Percentiles rank a stretch among this genome's conserved stretches.
These are phyloP conservation scores for Shiraia sp. DNA, from an alignment of 2,329 filamentous ascomycete genomes.

Conservation along the genomic window DNA sequence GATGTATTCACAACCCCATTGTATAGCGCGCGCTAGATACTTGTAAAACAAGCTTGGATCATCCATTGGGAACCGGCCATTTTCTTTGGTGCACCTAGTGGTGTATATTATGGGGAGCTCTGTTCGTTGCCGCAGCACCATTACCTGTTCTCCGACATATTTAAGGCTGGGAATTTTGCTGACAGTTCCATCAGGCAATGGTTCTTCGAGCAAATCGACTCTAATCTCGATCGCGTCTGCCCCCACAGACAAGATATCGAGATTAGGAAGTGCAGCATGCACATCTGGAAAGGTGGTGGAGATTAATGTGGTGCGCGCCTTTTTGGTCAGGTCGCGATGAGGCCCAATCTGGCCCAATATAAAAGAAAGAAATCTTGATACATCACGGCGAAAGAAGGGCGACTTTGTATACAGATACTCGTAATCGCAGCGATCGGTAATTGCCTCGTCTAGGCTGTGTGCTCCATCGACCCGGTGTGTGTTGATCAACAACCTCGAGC, in stretches of 20 bases:
- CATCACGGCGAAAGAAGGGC: constrained; percentile 73
- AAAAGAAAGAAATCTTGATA: constrained; percentile 78
- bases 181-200: constrained; percentile 60
- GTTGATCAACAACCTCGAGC: constrained; percentile 70
- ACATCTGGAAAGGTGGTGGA: constrained; percentile 89
- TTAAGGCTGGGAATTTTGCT: constrained; percentile 74
- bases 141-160: constrained; percentile 85
- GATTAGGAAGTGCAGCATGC: constrained; percentile 77
- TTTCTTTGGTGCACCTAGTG: constrained; percentile 78
- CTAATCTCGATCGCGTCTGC: constrained; percentile 84
- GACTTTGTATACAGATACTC: constrained; percentile 81
- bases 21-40: constrained; percentile 80
- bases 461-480: constrained; percentile 73
- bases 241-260: constrained; percentile 85
- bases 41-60: constrained; percentile 74
- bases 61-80: constrained; percentile 83
- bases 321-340: constrained; percentile 76
- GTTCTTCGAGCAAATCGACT: constrained; percentile 79
- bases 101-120: constrained; percentile 92
- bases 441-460: constrained; percentile 62
- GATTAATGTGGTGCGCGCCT: constrained; percentile 79
- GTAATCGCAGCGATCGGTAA: constrained; percentile 76
- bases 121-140: constrained; percentile 79
- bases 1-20: constrained; percentile 89
- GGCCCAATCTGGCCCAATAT: constrained; percentile 78